phyloP scores from a whole-genome alignment of 1,284 basidiomycete species.

The Irpex sp. region DNA sequence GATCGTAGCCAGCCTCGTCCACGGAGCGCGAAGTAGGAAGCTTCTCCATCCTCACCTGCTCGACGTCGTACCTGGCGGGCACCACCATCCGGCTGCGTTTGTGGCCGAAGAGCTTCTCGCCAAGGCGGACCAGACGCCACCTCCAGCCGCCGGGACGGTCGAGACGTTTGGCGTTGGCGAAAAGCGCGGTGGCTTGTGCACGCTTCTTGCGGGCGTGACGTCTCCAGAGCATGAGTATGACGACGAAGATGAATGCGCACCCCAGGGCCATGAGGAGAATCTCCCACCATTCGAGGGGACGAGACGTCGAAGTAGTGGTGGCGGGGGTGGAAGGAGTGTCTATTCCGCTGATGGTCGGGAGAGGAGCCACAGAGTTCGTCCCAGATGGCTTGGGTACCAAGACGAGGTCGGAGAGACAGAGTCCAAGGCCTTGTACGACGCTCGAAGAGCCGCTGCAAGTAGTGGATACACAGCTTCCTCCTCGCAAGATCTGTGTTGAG shows the following conservation, averaged over 20 bases:
- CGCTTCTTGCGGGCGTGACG: conserved; percentile 64
- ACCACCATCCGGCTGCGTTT: conserved; percentile 27
- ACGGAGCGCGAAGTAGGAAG: conserved; percentile 30
- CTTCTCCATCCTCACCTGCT: conserved; percentile 41
- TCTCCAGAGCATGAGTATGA: conserved; percentile 64
- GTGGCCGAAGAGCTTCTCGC: conserved; percentile 54
- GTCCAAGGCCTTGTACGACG: conserved; percentile 66
- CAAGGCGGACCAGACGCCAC: conserved; percentile 48
- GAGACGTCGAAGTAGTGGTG: conserved; percentile 25
- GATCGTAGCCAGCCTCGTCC: conserved; percentile 42
- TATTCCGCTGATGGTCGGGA: conserved; percentile 57
- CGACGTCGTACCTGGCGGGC: conserved; percentile 22
- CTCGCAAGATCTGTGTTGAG: conserved; percentile 54
- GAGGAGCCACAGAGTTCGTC: conserved; percentile 39
- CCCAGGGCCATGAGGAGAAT: conserved; percentile 79
- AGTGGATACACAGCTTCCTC: conserved; percentile 60
- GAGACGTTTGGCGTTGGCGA: conserved; percentile 59
- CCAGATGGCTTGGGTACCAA: conserved; percentile 43
- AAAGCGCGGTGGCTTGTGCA: conserved; percentile 57
- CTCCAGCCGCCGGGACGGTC: conserved; percentile 48
- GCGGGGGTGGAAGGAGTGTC: conserved; percentile 37
- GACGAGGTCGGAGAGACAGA: conserved; percentile 75
- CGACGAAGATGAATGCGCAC: conserved; percentile 71
- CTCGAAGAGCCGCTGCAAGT: conserved; percentile 50
- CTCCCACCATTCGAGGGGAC: conserved; percentile 69